These are phyloP conservation scores for Stenogyne calaminthoides DNA, from an alignment of 305 asterid genomes.

Conservation along the genomic window DNA sequence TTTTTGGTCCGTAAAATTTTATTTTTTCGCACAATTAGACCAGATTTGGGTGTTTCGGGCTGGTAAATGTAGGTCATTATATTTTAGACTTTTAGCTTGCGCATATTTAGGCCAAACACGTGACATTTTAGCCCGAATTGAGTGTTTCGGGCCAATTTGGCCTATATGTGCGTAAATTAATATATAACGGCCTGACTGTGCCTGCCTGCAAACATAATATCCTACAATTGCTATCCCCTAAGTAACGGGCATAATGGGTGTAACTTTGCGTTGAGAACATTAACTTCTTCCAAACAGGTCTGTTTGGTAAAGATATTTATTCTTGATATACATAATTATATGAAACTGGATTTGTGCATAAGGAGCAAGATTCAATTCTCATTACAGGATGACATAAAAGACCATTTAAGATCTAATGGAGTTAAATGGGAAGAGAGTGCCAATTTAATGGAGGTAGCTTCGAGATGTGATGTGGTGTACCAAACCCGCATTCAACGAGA, in stretches of 20 bases:
- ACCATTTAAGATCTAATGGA: conserved; percentile 66
- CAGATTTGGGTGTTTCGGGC: too few species aligned
- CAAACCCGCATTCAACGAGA: conserved; percentile 88
- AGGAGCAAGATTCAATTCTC: background rate
- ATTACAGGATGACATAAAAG: conserved; percentile 85
- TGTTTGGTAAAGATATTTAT: background rate
- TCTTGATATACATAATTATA: background rate
- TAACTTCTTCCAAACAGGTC: background rate
- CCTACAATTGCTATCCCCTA: too few species aligned
- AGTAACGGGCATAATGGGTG: background rate
- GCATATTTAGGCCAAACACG: too few species aligned
- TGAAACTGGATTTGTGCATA: background rate
- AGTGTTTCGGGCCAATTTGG: too few species aligned
- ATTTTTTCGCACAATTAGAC: too few species aligned
- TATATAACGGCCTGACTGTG: too few species aligned
- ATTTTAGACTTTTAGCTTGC: too few species aligned
- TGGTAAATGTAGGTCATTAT: too few species aligned
- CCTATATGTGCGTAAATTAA: too few species aligned
- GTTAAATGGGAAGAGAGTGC: conserved; percentile 91
- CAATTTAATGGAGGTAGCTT: conserved; percentile 78
- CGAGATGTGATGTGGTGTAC: conserved; percentile 81
- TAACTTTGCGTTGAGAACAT: background rate
- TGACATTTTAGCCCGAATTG: too few species aligned
- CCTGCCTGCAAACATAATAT: too few species aligned
- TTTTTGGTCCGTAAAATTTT: too few species aligned